Evolutionary conservation across 2,329 filamentous ascomycete species (phyloP), one percentile per base, ranked within the genome.

Genomic region (Neopestalotiopsis sp.): DNA sequence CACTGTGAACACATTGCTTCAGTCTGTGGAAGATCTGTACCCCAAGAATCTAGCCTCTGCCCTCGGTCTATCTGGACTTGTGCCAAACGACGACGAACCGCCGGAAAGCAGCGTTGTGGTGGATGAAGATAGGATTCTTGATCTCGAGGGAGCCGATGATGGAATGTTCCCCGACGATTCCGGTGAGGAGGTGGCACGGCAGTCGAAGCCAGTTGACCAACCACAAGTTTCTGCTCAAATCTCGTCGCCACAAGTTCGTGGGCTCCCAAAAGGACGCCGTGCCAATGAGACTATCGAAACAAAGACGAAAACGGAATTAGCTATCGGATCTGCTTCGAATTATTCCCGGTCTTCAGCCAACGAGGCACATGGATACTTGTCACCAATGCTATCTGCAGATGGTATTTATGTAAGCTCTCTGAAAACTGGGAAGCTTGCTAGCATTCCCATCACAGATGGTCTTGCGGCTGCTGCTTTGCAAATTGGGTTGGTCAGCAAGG

Each of bases 21-120:
- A 97, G 75, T 95, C 95, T 66, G 91, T 98, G 0, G 92, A 95
- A 77, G 95, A 98, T 76, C 84, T 99, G 17, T 97, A 92, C 77
- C 92, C 93, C 0, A 85, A 88, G 24, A 92, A 89, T 62, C 79
- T 94, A 28, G 77, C 81, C 17, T 81, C 82, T n/a, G 81, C 79
- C 3, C 76, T 89, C 4, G 84, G 84, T 0, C 70, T 84, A 10
- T 72, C 81, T 4, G 77, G 77, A 2, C 75, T 76, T 10, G 68
- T 74, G 7, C 66, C 73, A 5, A 74, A 74, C 4, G 70, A 74
- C 0, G 78, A 82, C 63, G 69, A 74, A 4, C 72, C 78, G 20
- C 80, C 79, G 1, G 59, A 77, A 7, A 83, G 80, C 69, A 87
- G 83, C 69, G 84, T 91, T 58, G 83, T 90, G 28, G 89, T 94